Evolutionary conservation across 257 asterid genomes (phyloP), one percentile per base, ranked within the genome.

Genomic region (Solanum ossicruentum): DNA sequence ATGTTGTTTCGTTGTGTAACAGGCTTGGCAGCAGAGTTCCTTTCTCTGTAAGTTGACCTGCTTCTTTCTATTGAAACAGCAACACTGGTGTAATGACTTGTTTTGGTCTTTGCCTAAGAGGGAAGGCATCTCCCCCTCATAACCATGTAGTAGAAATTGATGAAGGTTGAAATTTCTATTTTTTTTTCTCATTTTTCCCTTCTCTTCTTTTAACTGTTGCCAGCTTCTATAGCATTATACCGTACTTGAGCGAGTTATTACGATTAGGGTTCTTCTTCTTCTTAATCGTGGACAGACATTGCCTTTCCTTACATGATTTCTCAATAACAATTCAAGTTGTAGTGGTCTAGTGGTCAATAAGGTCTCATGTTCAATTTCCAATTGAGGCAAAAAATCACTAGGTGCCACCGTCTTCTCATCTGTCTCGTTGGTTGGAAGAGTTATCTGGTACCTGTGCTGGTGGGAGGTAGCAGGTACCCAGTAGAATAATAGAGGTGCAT

Each of bases 71-170:
- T 83, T 57, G 86, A 47, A 70, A 28, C 81, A 70, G 82, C 49
- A 36, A 39, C 83, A 84, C 79, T 86, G 88, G 86, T 78, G 87
- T 28, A 17, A 92, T 93, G 97, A 75, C 87, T 84, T 93, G 94
- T 85, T 89, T 93, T 84, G 36, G 87, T 45, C 45, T 63, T 65
- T 92, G 95, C 87, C 86, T 86, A 86, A 39, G 89, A 51, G 84
- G 83, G 80, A 87, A 56, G 41, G 51, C 66, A 63, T 78, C 93
- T 81, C 41, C 90, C 78, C 88, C 88, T 9, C 36, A 86, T 36
- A 67, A 69, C 83, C 89, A 63, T 70, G 85, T 85, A 10, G 57
- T 66, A 55, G 87, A 91, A 71, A 85, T 93, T 82, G 92, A 92
- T 57, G 89, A 89, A 92, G 98, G 99, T 93, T 51, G n/a, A 89